These are phyloP conservation scores for Heterobasidion parviporum DNA, from an alignment of 1,284 basidiomycete genomes.

Conservation along the genomic window DNA sequence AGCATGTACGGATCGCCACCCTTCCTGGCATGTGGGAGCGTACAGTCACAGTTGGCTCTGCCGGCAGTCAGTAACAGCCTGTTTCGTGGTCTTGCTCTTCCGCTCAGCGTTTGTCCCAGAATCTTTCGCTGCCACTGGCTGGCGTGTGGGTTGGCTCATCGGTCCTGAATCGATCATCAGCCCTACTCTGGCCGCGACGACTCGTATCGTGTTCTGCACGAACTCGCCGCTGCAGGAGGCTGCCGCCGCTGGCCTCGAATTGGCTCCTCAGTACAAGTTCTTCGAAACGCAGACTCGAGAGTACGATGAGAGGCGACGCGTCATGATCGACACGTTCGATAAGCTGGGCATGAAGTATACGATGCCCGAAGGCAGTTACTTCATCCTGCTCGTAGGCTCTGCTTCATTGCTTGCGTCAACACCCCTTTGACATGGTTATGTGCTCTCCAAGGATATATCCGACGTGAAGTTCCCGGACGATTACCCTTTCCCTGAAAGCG, in stretches of 20 bases:
- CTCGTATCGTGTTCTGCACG: constrained; percentile 91
- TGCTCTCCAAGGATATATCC: constrained; percentile 62
- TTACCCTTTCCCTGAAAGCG: constrained; percentile 73
- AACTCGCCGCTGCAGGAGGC: constrained; percentile 93
- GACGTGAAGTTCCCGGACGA: constrained; percentile 74
- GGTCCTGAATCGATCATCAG: constrained; percentile 79
- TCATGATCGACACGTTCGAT: constrained; percentile 78
- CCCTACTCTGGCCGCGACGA: constrained; percentile 85
- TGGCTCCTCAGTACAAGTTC: constrained; percentile 67
- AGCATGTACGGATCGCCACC: constrained; percentile 88
- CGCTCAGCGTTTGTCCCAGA: constrained; percentile 36
- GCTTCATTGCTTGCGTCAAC: background rate
- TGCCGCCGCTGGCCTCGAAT: constrained; percentile 78
- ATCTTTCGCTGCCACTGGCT: constrained; percentile 97
- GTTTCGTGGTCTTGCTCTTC: background rate
- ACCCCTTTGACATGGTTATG: background rate
- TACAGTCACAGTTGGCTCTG: constrained; percentile 77
- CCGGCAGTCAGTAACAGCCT: constrained; percentile 51
- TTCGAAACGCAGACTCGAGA: constrained; percentile 74
- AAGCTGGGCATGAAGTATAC: constrained; percentile 82
- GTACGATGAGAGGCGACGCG: constrained; percentile 74
- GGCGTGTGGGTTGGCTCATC: constrained; percentile 96
- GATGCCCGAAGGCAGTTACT: constrained; percentile 84
- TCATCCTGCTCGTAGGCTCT: constrained; percentile 67
- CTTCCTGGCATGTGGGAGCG: constrained; percentile 99